Evolutionary conservation across 148 eudicot genomes (phyloP), one percentile per base, ranked within the genome.

Genomic region (Amaranthus hypochondriacus): DNA sequence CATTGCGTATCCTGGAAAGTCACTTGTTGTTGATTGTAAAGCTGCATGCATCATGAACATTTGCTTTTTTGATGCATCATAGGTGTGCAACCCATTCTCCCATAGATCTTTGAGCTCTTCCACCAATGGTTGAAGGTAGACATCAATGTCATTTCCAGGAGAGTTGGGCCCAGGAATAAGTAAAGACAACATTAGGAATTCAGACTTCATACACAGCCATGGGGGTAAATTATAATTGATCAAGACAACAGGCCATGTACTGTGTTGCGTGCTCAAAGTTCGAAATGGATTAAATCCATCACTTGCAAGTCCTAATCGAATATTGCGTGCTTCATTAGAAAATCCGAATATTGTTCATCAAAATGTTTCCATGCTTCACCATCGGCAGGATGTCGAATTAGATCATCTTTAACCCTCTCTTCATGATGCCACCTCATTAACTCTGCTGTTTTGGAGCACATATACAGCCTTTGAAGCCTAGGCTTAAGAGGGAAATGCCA

Each of bases 401-500:
- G 11, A 39, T n/a, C 66, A 49, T 60, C 66, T 18, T 57, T 61
- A 2, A 7, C 9, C 49, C 28, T 69, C 14, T 48, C 44, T 5
- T 69, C 50, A 5, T 12, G 48, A 43, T 46, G 28, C 66, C 66
- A 72, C 14, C 53, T 1, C 64, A 71, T 71, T 28, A 52, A 28
- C 43, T 69, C 39, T 4, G 18, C 9, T 4, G 49, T 21, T 5
- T 69, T 43, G 1, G 48, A 52, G 44, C 15, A 42, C 72, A 55
- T 39, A 3, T 39, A 39, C 12, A 66, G 52, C 28, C 52, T 53
- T 71, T 71, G 51, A 6, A 57, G 48, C 7, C 64, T 56, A 13
- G 67, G 66, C 3, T 69, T 54, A 28, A 69, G 18, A 10, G 72
- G 72, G n/a, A 66, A 66, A 69, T 69, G 18, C 49, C 62, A 55